A percentile compares a stretch with the other conserved stretches of the same genome.
Conservation (phyloP, 2,329 filamentous ascomycete species). For the Verticillium nonalfalfae region DNA sequence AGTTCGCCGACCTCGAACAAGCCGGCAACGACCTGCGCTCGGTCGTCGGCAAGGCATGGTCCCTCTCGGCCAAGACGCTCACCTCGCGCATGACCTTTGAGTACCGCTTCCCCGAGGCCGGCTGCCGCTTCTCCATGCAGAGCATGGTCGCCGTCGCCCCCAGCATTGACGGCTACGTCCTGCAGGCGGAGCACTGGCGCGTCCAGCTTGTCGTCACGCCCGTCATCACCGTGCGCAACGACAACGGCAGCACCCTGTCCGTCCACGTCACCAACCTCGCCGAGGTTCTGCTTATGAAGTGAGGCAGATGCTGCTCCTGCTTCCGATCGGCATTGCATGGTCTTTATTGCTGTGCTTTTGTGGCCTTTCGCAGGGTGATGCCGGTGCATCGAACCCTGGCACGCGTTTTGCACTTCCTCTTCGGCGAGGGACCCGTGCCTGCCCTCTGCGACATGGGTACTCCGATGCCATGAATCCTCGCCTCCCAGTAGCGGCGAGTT, state of each 20-base stretch:
- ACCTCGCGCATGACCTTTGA: constrained; percentile 36
- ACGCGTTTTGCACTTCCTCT: too few relatives aligned
- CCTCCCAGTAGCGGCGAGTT: too few relatives aligned
- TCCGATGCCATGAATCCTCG: too few relatives aligned
- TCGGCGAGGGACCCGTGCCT: too few relatives aligned
- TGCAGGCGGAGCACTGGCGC: constrained; percentile 45
- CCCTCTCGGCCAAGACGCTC: constrained; percentile 40
- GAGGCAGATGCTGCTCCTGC: neutral
- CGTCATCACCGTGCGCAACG: constrained; percentile 46
- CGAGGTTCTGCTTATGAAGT: constrained; percentile 44
- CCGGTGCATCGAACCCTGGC: too few relatives aligned
- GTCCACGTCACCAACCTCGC: constrained; percentile 37
- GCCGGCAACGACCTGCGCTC: constrained; percentile 35
- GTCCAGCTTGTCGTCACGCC: constrained; percentile 49
- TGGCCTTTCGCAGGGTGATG: too few relatives aligned
- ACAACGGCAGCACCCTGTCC: constrained; percentile 36
- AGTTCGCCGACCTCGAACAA: constrained; percentile 20
- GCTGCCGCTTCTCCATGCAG: constrained; percentile 39
- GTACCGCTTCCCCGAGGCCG: constrained; percentile 43
- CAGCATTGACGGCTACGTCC: constrained; percentile 27
- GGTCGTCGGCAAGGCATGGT: constrained; percentile 34
- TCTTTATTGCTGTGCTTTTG: too few relatives aligned
- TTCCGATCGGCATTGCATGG: neutral
- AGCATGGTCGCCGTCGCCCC: constrained; percentile 42
- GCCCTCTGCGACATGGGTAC: too few relatives aligned